Percentiles rank a stretch among this genome's conserved stretches.
phyloP scores from a whole-genome alignment of 2,329 filamentous ascomycete genomes.

The Polychaeton citri region DNA sequence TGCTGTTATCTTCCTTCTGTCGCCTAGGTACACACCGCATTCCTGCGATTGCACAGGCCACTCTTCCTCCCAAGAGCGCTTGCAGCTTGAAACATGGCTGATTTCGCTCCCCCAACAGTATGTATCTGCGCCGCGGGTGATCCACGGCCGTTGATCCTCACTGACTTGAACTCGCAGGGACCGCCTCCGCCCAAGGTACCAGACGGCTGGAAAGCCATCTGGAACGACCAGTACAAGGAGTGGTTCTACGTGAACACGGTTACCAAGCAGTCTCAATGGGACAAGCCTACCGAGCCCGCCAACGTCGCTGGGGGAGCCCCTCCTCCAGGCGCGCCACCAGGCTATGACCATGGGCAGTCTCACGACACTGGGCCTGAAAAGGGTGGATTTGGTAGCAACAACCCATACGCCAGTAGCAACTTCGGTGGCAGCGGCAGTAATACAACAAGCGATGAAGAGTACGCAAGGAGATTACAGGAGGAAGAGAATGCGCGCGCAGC shows the following conservation, averaged over 20 bases:
- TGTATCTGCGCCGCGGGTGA: slow-evolving; percentile 1
- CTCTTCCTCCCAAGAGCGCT: too few species aligned
- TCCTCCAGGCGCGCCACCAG: slow-evolving; percentile 52
- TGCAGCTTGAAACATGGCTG: slow-evolving; percentile 13
- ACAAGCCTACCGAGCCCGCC: slow-evolving; percentile 60
- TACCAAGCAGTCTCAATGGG: slow-evolving; percentile 86
- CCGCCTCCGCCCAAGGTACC: slow-evolving; percentile 51
- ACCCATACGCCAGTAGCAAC: slow-evolving; percentile 46
- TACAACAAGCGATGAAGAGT: slow-evolving; percentile 53
- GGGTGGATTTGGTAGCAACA: slow-evolving; percentile 48
- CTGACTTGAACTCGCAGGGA: slow-evolving; percentile 16
- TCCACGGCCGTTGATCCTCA: not conserved
- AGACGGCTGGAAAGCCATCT: slow-evolving; percentile 74
- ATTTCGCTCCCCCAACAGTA: slow-evolving; percentile 20
- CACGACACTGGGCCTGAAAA: slow-evolving; percentile 31
- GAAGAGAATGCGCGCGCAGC: slow-evolving; percentile 56
- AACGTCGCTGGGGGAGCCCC: slow-evolving; percentile 34
- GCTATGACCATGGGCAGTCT: slow-evolving; percentile 41
- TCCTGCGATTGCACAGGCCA: too few species aligned
- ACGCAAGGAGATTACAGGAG: slow-evolving; percentile 67
- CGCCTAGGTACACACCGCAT: too few species aligned
- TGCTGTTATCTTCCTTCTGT: too few species aligned
- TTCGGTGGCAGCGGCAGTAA: slow-evolving; percentile 10
- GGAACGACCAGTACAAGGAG: slow-evolving; percentile 79
- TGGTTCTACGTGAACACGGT: slow-evolving; percentile 89